A percentile compares a stretch with the other conserved stretches of the same genome.
Evolutionary conservation across 23 red algal species (phyloP).

Genomic region (Porphyridium purpureum): DNA sequence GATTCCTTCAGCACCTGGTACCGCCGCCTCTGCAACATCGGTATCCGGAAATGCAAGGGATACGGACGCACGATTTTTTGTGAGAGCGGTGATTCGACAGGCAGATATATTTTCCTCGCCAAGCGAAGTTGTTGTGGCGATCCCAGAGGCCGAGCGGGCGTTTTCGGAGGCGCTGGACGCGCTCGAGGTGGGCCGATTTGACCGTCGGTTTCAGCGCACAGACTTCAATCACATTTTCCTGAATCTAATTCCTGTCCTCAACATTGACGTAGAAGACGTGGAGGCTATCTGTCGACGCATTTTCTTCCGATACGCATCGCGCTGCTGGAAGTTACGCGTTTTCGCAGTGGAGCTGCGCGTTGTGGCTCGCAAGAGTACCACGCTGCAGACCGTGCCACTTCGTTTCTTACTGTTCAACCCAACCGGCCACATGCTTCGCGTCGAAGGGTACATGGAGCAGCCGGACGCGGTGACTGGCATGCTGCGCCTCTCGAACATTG

Average conservation of each 20-base stretch:
- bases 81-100: conserved; percentile 82
- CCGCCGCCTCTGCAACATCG: neutral
- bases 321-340: conserved; percentile 82
- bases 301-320: conserved; percentile 72
- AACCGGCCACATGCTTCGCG: conserved; percentile 76
- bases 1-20: neutral
- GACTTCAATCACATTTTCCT: conserved; percentile 98
- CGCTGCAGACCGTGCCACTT: conserved; percentile 22
- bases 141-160: conserved; percentile 87
- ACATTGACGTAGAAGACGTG: conserved; percentile 85
- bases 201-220: conserved; percentile 65
- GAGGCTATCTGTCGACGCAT: conserved; percentile 80
- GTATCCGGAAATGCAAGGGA: conserved; percentile 9
- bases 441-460: conserved; percentile 89
- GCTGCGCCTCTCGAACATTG: conserved; percentile 26
- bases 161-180: conserved; percentile 95
- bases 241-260: conserved; percentile 59
- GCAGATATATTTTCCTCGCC: conserved; percentile 58
- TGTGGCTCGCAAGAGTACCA: conserved; percentile 11
- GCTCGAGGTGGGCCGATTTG: conserved; percentile 87
- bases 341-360: conserved; percentile 89
- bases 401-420: conserved; percentile 94
- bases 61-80: conserved; percentile 93
- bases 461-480: conserved; percentile 44
- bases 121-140: conserved; percentile 43